phyloP scores from a whole-genome alignment of 2,329 filamentous ascomycete genomes.

The Penicillium olsonii region DNA sequence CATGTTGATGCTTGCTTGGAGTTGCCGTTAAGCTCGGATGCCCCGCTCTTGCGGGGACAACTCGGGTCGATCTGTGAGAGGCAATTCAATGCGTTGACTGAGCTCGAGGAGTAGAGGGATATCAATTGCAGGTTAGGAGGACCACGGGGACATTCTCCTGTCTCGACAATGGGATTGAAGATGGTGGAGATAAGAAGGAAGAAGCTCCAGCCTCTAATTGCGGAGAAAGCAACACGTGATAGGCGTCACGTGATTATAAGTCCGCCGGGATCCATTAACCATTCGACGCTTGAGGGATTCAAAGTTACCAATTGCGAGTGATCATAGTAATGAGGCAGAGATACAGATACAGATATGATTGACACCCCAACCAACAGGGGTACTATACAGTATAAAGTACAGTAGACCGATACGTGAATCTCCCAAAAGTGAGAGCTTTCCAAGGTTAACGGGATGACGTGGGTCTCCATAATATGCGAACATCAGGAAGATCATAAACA shows the following conservation, averaged over 20 bases:
- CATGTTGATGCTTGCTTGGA: slow-evolving; percentile 14
- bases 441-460: background rate
- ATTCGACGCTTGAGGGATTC: too few species aligned
- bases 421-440: background rate
- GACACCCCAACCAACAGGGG: too few species aligned
- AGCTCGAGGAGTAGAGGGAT: background rate
- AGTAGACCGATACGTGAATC: too few species aligned
- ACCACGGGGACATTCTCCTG: background rate
- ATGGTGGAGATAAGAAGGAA: slow-evolving; percentile 10
- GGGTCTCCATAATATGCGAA: background rate
- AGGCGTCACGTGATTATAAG: background rate
- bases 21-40: slow-evolving; percentile 20
- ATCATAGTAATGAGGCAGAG: too few species aligned
- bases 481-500: background rate
- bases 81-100: slow-evolving; percentile 12
- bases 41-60: slow-evolving; percentile 26
- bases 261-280: too few species aligned
- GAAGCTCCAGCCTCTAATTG: slow-evolving; percentile 22
- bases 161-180: slow-evolving; percentile 19
- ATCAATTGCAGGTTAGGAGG: background rate
- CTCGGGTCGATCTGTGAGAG: slow-evolving; percentile 13
- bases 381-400: too few species aligned
- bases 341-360: too few species aligned
- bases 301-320: too few species aligned
- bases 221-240: slow-evolving; percentile 27